Conservation (phyloP, 2,329 filamentous ascomycete genomes). For the Aspergillus flavus region DNA sequence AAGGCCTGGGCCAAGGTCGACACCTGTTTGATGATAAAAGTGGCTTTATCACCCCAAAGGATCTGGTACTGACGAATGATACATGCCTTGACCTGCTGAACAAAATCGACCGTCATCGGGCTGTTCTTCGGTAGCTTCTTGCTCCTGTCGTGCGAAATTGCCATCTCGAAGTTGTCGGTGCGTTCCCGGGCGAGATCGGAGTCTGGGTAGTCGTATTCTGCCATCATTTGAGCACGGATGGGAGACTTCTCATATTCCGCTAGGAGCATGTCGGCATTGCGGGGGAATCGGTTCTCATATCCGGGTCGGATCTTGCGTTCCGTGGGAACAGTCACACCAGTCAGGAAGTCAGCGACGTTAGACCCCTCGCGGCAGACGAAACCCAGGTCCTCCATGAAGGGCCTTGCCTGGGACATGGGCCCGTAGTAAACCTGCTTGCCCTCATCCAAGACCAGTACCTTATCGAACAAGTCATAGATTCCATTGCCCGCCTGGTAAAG, state of each 20-base stretch:
- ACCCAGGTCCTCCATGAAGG: slow-evolving; percentile 67
- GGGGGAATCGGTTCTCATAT: slow-evolving; percentile 48
- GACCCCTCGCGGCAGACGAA: slow-evolving; percentile 65
- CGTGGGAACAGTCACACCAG: slow-evolving; percentile 63
- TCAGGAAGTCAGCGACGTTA: slow-evolving; percentile 68
- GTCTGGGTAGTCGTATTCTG: slow-evolving; percentile 61
- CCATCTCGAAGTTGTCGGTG: slow-evolving; percentile 58
- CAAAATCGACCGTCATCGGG: slow-evolving; percentile 59
- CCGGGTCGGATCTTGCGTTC: slow-evolving; percentile 49
- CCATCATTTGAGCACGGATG: slow-evolving; percentile 54
- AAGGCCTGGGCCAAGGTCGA: slow-evolving; percentile 62
- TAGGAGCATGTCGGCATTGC: slow-evolving; percentile 48
- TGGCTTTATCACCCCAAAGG: slow-evolving; percentile 65
- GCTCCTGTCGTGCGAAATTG: slow-evolving; percentile 58
- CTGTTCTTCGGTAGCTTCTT: slow-evolving; percentile 57
- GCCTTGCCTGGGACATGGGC: slow-evolving; percentile 58
- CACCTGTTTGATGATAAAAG: slow-evolving; percentile 64
- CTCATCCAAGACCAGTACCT: slow-evolving; percentile 68
- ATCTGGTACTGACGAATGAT: slow-evolving; percentile 66
- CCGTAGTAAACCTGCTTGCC: slow-evolving; percentile 70
- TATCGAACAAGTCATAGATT: slow-evolving; percentile 71
- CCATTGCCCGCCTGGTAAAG: slow-evolving; percentile 72
- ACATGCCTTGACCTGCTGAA: slow-evolving; percentile 58
- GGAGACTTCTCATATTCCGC: slow-evolving; percentile 55
- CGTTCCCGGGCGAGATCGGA: slow-evolving; percentile 51